Percentiles rank a stretch among this genome's conserved stretches.
Evolutionary conservation across 306 rosid genomes (phyloP).

Genomic region (Hippophae tibetana): DNA sequence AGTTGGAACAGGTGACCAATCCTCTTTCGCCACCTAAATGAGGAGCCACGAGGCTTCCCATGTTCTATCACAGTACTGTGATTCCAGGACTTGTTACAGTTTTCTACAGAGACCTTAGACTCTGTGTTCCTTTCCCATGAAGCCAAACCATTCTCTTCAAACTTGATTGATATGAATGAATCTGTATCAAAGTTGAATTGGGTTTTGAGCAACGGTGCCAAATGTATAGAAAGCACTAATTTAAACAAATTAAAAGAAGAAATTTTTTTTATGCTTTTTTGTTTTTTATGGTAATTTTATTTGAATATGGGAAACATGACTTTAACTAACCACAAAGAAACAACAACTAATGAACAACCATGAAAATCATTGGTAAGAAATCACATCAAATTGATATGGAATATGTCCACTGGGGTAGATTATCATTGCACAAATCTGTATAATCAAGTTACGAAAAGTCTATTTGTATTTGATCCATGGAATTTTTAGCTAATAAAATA

Average conservation of each 20-base stretch:
- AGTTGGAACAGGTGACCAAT: conserved; percentile 84
- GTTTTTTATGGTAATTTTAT: too few relatives aligned
- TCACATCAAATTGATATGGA: neutral
- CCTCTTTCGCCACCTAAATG: conserved; percentile 88
- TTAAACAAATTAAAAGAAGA: neutral
- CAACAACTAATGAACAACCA: neutral
- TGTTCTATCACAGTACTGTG: conserved; percentile 72
- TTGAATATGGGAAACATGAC: neutral
- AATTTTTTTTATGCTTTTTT: neutral
- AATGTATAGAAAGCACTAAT: neutral
- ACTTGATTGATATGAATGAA: conserved; percentile 92
- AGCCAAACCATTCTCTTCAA: conserved; percentile 77
- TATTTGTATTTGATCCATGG: too few relatives aligned
- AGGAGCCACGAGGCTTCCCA: conserved; percentile 47
- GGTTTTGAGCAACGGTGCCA: conserved; percentile 12
- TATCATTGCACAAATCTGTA: neutral
- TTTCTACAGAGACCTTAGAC: conserved; percentile 58
- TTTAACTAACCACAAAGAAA: neutral
- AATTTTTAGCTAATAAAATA: too few relatives aligned
- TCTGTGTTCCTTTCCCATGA: conserved; percentile 80
- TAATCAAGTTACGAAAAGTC: conserved; percentile 3
- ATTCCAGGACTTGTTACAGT: conserved; percentile 53
- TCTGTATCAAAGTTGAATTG: conserved; percentile 35
- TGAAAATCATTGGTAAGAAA: neutral
- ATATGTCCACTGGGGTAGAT: conserved; percentile 9